Evolutionary conservation across 2,329 filamentous ascomycete genomes (phyloP), one percentile per base, ranked within the genome.

Genomic region (Ceratocystis eucalypticola): DNA sequence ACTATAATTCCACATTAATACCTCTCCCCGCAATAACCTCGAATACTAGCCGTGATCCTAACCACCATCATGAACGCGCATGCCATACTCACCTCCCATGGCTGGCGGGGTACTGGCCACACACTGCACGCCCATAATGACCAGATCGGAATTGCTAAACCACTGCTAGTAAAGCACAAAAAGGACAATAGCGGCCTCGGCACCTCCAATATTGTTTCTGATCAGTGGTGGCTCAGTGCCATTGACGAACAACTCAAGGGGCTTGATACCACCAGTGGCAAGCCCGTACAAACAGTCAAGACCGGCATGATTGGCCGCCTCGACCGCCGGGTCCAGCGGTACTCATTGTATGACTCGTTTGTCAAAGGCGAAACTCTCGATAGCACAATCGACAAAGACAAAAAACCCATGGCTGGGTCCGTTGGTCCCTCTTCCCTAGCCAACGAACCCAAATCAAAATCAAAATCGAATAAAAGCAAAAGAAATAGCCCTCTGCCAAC

Each of bases 201-300:
- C 65, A 86, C 89, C 73, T 91, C 89, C 74, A 79, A 81, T 67
- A 82, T 85, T 69, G 83, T 82, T 25, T 83, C 80, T 71, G 93
- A 96, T 73, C 91, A 96, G 74, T 99, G 94, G 94, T 99, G 94
- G 94, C 81, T 96, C 76, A 88, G 90, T 67, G 94, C 94, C 10
- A 96, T 96, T 71, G 93, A 97, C 76, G 87, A 91, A 74, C 91
- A 92, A 66, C 78, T 96, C 70, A 88, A 94, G 75, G 88, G 87
- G 3, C 81, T 96, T 65, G 88, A 89, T 73, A 85, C 82, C 1
- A 80, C 80, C 28, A 76, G 82, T 70, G 80, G 84, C 65, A 77
- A 79, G 70, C 77, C 84, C 66, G 76, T 82, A 70, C 77, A 87
- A 79, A 81, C 83, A 68, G 74, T 83, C 69, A 78, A 76, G 41